Evolutionary conservation across 2,329 filamentous ascomycete species (phyloP), one percentile per base, ranked within the genome.

Genomic region (Aplosporella prunicola): DNA sequence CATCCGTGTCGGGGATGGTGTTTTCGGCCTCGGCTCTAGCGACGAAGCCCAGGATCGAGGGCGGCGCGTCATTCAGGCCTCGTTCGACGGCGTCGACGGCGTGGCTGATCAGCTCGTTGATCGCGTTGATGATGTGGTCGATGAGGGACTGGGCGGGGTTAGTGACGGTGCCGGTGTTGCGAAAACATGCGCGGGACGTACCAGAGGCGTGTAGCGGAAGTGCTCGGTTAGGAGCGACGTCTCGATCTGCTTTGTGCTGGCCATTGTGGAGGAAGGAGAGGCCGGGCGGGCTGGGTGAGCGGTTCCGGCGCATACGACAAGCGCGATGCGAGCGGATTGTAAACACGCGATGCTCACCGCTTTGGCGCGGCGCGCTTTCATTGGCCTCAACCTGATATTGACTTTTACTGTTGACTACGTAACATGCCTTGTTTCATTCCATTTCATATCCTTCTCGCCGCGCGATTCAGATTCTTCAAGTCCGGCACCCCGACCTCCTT

Each of bases 61-160:
- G 82, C 1, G 82, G 76, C 3, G 82, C 80, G 34, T 73, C 72
- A 32, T 85, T 69, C 14, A 98, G 77, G 1, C 85, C 84, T 39
- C 78, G 76, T 61, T 96, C 91, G 47, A 96, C 78, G 43, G 82
- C 85, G 52, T 85, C 84, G 52, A 94, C 79, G 37, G 86, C 88
- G 58, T 82, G 82, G 62, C 93, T 91, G 52, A 91, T 82, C 51
- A 95, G 76, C 53, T 89, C 84, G 67, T 96, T 98, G 60, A 95
- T 78, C 39, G 82, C 83, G 68, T 96, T 95, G 67, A 96, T 94
- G 51, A 96, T 88, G 64, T 96, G 89, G 74, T 98, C 91, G 54
- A 98, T 82, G 27, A 98, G 76, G 43, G 83, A 83, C 88, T 94
- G 52, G 17, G n/a, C n/a, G n/a, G n/a, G n/a, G n/a, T n/a, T n/a